Conservation (phyloP, 2,329 filamentous ascomycete genomes). For the Blastomyces silverae region DNA sequence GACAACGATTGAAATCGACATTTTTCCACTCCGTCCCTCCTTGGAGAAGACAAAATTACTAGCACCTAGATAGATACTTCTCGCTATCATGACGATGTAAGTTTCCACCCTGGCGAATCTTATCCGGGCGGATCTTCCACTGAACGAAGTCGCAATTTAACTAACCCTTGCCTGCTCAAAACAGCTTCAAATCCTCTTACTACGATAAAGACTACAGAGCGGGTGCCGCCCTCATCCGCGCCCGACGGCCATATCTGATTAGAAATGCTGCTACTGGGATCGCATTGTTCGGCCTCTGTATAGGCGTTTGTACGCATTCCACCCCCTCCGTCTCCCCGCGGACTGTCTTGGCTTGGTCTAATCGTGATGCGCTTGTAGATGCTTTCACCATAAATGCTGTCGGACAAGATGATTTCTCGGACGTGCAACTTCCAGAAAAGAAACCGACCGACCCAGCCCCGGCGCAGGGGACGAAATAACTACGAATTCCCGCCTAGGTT, state of each 20-base stretch:
- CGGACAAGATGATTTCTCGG: constrained; percentile 93
- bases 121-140: not conserved
- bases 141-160: constrained; percentile 12
- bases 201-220: constrained; percentile 84
- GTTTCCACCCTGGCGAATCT: not conserved
- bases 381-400: constrained; percentile 72
- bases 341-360: constrained; percentile 4
- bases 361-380: constrained; percentile 43
- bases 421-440: constrained; percentile 79
- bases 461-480: not conserved
- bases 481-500: not conserved
- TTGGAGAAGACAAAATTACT: not conserved
- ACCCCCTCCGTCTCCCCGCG: not conserved
- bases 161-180: constrained; percentile 9
- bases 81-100: constrained; percentile 1
- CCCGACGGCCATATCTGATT: constrained; percentile 82
- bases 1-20: not conserved
- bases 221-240: constrained; percentile 81
- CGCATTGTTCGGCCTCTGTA: constrained; percentile 66
- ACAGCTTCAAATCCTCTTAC: constrained; percentile 68
- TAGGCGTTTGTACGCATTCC: constrained; percentile 74
- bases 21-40: not conserved
- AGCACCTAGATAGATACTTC: not conserved
- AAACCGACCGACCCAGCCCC: not conserved
- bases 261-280: constrained; percentile 80